phyloP scores from a whole-genome alignment of 2,329 filamentous ascomycete species.

The Talaromyces amestolkiae region DNA sequence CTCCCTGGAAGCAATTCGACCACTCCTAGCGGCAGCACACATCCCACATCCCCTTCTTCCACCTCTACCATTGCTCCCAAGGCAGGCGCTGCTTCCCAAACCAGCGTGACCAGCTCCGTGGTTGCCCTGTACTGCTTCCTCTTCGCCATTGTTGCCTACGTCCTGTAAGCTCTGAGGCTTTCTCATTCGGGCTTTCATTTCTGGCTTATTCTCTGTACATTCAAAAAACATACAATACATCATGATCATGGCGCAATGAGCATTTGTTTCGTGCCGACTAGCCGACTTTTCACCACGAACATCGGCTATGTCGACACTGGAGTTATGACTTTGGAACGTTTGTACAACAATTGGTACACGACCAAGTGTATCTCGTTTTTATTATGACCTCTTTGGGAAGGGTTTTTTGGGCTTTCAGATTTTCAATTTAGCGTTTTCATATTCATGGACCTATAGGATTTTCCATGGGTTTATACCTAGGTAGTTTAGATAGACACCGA shows the following conservation, averaged over 20 bases:
- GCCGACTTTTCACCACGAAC: neutral
- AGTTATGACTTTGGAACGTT: slow-evolving; percentile 6
- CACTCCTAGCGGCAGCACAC: slow-evolving; percentile 1
- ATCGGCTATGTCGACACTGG: neutral
- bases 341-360: neutral
- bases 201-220: neutral
- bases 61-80: slow-evolving; percentile 3
- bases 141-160: slow-evolving; percentile 19
- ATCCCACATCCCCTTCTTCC: neutral
- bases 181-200: neutral
- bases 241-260: slow-evolving; percentile 13
- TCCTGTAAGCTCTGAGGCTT: slow-evolving; percentile 5
- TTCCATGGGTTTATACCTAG: neutral
- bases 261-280: neutral
- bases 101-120: slow-evolving; percentile 12
- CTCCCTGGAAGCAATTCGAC: slow-evolving; percentile 10
- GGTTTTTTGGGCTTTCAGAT: neutral
- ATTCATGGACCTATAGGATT: neutral
- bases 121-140: slow-evolving; percentile 19
- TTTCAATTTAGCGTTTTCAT: neutral
- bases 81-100: neutral
- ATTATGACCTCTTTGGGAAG: neutral
- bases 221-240: slow-evolving; percentile 1
- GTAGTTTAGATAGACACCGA: slow-evolving; percentile 3
- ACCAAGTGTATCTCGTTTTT: neutral